phyloP scores from a whole-genome alignment of 78 protist genomes.

The Trichosphaerium sp. region DNA sequence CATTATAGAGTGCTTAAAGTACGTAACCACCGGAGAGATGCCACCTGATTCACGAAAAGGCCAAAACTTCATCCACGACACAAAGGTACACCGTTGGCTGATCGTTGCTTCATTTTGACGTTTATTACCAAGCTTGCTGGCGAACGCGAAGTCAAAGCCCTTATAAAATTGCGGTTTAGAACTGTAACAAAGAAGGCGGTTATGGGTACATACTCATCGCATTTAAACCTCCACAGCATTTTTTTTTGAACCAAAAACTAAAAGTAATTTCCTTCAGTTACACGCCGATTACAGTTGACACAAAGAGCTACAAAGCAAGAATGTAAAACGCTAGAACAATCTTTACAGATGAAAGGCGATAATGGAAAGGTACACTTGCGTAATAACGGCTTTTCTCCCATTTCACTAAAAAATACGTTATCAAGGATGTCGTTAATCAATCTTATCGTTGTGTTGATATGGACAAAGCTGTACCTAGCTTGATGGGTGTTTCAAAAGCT shows the following conservation, averaged over 20 bases:
- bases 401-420: background rate
- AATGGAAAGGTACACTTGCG: constrained; percentile 3
- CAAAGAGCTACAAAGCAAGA: constrained; percentile 19
- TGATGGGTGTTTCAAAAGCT: constrained; percentile 88
- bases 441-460: constrained; percentile 61
- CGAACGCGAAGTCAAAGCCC: constrained; percentile 77
- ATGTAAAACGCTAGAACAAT: constrained; percentile 25
- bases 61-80: constrained; percentile 79
- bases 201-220: constrained; percentile 9
- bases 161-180: constrained; percentile 68
- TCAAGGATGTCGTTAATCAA: constrained; percentile 14
- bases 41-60: constrained; percentile 85
- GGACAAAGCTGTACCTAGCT: constrained; percentile 50
- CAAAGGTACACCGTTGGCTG: constrained; percentile 16
- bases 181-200: constrained; percentile 9
- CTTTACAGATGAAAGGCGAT: constrained; percentile 21
- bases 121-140: constrained; percentile 24
- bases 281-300: background rate
- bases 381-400: background rate
- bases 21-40: constrained; percentile 82
- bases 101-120: background rate
- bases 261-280: background rate
- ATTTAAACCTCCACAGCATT: background rate
- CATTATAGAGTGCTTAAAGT: constrained; percentile 86
- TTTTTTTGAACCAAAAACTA: background rate